These are phyloP conservation scores for Schizonepeta tenuifolia DNA, from an alignment of 257 asterid genomes.

Conservation along the genomic window DNA sequence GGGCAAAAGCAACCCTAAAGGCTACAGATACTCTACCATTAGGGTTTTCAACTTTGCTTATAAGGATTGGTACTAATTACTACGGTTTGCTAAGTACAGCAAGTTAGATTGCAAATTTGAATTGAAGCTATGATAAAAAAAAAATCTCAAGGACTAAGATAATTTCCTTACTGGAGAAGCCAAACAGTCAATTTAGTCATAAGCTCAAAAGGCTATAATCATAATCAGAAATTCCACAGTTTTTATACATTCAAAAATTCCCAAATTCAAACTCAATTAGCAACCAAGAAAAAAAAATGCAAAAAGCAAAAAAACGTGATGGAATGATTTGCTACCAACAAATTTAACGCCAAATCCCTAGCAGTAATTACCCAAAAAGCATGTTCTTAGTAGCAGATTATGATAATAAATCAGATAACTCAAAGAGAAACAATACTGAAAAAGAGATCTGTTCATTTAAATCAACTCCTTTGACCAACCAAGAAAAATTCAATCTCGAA, in stretches of 20 bases:
- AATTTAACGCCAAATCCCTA: not conserved
- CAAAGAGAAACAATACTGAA: not conserved
- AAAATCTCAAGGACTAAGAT: not conserved
- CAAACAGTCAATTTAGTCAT: not conserved
- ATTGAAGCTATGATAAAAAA: not conserved
- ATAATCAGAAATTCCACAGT: not conserved
- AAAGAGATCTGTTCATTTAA: too few relatives aligned
- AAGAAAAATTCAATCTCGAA: too few relatives aligned
- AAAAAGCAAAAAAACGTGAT: too few relatives aligned
- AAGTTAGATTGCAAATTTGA: not conserved
- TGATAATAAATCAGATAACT: not conserved
- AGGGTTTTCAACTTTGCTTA: not conserved
- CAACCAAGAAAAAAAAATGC: not conserved
- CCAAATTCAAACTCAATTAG: conserved; percentile 1
- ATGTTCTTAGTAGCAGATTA: not conserved
- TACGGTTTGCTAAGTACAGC: not conserved
- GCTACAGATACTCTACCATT: not conserved
- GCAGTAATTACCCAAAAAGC: not conserved
- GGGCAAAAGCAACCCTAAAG: not conserved
- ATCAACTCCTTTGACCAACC: too few relatives aligned
- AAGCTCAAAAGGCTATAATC: not conserved
- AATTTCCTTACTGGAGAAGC: not conserved
- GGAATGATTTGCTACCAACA: too few relatives aligned
- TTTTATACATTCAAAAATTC: not conserved
- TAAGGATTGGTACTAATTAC: not conserved